These are phyloP conservation scores for Pichia scutulata DNA, from an alignment of 805 yeast genomes.

Conservation along the genomic window DNA sequence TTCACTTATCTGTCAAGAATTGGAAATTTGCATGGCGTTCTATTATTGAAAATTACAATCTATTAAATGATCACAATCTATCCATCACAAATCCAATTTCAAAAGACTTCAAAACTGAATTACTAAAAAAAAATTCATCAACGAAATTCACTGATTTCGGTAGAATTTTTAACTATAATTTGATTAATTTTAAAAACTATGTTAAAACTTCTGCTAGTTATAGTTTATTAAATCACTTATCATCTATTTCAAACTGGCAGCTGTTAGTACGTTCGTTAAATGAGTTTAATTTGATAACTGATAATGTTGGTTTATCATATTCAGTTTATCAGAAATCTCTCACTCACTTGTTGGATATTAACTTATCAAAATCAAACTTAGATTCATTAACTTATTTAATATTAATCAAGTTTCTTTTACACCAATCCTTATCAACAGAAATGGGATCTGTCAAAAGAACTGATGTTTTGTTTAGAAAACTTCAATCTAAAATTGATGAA, in stretches of 20 bases:
- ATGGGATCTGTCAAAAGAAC: conserved; percentile 6
- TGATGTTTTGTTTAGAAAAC: conserved; percentile 7
- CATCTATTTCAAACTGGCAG: conserved; percentile 6
- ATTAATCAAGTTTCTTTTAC: conserved; percentile 7
- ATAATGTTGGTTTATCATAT: neutral
- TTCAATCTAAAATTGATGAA: conserved; percentile 9
- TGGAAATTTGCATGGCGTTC: conserved; percentile 7
- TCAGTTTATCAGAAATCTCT: conserved; percentile 3
- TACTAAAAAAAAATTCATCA: neutral
- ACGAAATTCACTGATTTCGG: neutral
- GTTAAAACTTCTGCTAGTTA: neutral
- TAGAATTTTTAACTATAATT: neutral
- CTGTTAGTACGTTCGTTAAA: conserved; percentile 8
- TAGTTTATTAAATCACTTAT: neutral
- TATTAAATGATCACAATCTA: neutral
- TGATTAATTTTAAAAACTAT: neutral
- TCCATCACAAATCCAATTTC: neutral
- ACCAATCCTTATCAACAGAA: neutral
- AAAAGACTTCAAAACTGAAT: neutral
- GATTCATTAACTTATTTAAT: conserved; percentile 3
- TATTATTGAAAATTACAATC: neutral
- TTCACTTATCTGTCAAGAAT: conserved; percentile 8
- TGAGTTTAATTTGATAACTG: neutral
- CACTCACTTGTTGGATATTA: neutral
- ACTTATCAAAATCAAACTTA: neutral